Evolutionary conservation across 2,329 filamentous ascomycete species (phyloP).

Genomic region (Cercospora sesami): DNA sequence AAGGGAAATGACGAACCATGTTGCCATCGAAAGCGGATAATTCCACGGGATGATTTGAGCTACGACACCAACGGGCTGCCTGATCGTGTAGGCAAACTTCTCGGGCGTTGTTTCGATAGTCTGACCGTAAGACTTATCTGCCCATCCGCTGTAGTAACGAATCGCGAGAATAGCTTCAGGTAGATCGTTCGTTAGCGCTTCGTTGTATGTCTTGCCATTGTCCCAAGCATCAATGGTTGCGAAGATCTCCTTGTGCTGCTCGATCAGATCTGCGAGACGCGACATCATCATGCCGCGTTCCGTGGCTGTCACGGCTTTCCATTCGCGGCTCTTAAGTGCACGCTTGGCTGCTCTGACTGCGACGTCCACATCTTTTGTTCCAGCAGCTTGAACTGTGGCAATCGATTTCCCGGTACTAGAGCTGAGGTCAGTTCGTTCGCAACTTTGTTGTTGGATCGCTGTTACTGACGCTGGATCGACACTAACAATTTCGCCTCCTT

Average conservation of each 20-base stretch:
- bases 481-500: too few relatives aligned
- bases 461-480: too few relatives aligned
- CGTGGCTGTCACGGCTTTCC: neutral
- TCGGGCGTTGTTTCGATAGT: neutral
- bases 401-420: too few relatives aligned
- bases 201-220: neutral
- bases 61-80: constrained; percentile 42
- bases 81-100: constrained; percentile 8
- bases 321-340: neutral
- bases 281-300: neutral
- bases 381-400: too few relatives aligned
- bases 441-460: too few relatives aligned
- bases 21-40: too few relatives aligned
- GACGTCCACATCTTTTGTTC: neutral
- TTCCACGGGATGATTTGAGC: constrained; percentile 71
- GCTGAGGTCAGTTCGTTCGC: too few relatives aligned
- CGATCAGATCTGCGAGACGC: neutral
- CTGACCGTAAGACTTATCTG: constrained; percentile 7
- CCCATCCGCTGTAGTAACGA: constrained; percentile 1
- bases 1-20: too few relatives aligned
- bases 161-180: too few relatives aligned
- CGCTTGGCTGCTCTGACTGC: constrained; percentile 24
- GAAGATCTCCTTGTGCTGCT: neutral
- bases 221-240: neutral
- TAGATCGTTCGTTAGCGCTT: constrained; percentile 3